phyloP scores from a whole-genome alignment of 2,329 filamentous ascomycete species.

The Fusarium sp. region DNA sequence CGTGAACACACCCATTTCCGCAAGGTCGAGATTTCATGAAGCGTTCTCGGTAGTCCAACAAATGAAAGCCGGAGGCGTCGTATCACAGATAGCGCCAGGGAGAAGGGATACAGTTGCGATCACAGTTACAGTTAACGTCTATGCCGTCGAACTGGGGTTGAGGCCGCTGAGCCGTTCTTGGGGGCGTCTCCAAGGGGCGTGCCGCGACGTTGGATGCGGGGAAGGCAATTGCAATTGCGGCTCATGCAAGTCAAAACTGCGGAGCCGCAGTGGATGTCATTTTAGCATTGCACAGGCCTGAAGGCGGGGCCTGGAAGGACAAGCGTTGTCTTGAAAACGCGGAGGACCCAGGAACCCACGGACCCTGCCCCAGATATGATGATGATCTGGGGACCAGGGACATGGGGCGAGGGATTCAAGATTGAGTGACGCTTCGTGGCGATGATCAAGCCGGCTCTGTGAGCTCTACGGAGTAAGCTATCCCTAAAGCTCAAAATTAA shows the following conservation, averaged over 20 bases:
- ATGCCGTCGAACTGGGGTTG: no score
- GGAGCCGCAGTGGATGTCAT: conserved; percentile 48
- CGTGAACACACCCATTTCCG: conserved; percentile 28
- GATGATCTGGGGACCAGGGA: conserved; percentile 18
- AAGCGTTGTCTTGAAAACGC: conserved; percentile 42
- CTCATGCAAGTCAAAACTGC: conserved; percentile 50
- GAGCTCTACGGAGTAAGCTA: conserved; percentile 12
- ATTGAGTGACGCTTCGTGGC: conserved; percentile 28
- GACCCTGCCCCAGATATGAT: conserved; percentile 39
- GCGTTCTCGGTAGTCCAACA: conserved; percentile 33
- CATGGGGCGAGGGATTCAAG: conserved; percentile 12
- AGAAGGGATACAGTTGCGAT: conserved; percentile 37
- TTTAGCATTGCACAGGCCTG: conserved; percentile 37
- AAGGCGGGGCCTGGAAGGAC: conserved; percentile 34
- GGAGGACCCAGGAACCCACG: conserved; percentile 45
- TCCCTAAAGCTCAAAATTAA: neutral
- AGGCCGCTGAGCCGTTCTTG: no score
- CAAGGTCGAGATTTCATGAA: conserved; percentile 24
- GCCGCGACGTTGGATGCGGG: conserved; percentile 45
- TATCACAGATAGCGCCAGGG: conserved; percentile 41
- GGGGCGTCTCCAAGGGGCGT: conserved; percentile 38
- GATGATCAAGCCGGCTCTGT: conserved; percentile 20
- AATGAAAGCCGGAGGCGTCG: conserved; percentile 43
- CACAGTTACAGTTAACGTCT: no score
- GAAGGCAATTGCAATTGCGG: conserved; percentile 49